Evolutionary conservation across 2,329 filamentous ascomycete genomes (phyloP), one percentile per base, ranked within the genome.

Genomic region (Paracoccidioides brasiliensis): DNA sequence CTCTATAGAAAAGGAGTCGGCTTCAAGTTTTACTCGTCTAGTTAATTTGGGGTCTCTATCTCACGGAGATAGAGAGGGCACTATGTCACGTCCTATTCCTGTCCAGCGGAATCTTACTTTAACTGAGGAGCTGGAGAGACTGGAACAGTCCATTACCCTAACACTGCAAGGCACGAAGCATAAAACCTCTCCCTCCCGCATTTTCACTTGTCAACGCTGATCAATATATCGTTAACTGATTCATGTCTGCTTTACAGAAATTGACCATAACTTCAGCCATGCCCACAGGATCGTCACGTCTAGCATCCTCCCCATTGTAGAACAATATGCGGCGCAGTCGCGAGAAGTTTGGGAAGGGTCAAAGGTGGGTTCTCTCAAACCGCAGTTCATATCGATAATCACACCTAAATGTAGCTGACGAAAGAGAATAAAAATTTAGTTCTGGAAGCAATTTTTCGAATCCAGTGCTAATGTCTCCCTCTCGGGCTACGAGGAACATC

Each of bases 401-500:
- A 4, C 7, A 10, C 37, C 15, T 15, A 35, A 35, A 22, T 8
- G n/a, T n/a, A 52, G 14, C 35, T 30, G 3, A 52, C 37, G 15
- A 7, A 4, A 40, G 28, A 30, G 0, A 51, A 12, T 32, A 30
- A 22, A 3, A 28, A 41, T 53, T 10, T 66, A 94, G 87, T 98
- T 98, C 73, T 98, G 93, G 93, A 98, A 98, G 73, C 90, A 97
- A 76, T 98, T 98, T 76, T 98, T 98, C 72, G 93, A 98, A 74
- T 90, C 93, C 40, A 95, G 90, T 50, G 93, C 93, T 68, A 97
- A 98, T 66, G 91, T 98, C 32, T 95, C 91, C 9, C 80, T 98
- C 9, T 95, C 90, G 0, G 90, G 90, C 33, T 96, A 98, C 70
- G 91, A 95, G 67, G 90, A 95, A 66, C 78, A 83, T 28, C 81